Percentiles rank a stretch among this genome's conserved stretches.
Evolutionary conservation across 148 eudicot genomes (phyloP).

Genomic region (Camellia granthamiana): DNA sequence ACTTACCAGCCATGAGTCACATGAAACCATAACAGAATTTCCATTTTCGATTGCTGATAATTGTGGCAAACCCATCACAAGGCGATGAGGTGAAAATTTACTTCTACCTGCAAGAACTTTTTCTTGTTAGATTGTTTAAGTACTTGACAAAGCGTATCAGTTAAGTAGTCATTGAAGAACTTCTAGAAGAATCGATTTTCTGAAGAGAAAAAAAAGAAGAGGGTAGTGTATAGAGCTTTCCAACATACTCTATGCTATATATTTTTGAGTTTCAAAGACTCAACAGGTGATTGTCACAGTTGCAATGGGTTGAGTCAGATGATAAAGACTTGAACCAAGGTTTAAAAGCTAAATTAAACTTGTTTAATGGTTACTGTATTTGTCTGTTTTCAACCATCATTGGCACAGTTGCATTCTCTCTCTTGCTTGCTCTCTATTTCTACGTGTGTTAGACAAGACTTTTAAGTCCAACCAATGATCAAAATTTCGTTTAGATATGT

Average conservation of each 20-base stretch:
- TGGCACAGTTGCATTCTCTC: no score
- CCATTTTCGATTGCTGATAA: constrained; percentile 16
- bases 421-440: no score
- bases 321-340: constrained; percentile 8
- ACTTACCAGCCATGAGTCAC: constrained; percentile 25
- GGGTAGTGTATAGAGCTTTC: background rate
- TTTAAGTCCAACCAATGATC: no score
- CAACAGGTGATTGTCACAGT: constrained; percentile 14
- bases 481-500: no score
- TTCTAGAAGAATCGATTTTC: background rate
- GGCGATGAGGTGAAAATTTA: background rate
- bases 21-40: constrained; percentile 4
- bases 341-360: constrained; percentile 12
- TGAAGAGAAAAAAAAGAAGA: no score
- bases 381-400: constrained; percentile 1
- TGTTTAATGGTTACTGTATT: background rate
- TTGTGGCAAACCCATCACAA: constrained; percentile 24
- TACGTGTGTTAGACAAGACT: no score
- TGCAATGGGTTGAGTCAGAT: constrained; percentile 11
- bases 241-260: background rate
- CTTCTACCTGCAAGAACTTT: constrained; percentile 9
- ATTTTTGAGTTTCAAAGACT: background rate
- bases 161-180: background rate
- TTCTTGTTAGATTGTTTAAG: background rate
- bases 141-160: background rate